Evolutionary conservation across 1,284 basidiomycete genomes (phyloP), one percentile per base, ranked within the genome.

Genomic region (Fomitopsis schrenkii): DNA sequence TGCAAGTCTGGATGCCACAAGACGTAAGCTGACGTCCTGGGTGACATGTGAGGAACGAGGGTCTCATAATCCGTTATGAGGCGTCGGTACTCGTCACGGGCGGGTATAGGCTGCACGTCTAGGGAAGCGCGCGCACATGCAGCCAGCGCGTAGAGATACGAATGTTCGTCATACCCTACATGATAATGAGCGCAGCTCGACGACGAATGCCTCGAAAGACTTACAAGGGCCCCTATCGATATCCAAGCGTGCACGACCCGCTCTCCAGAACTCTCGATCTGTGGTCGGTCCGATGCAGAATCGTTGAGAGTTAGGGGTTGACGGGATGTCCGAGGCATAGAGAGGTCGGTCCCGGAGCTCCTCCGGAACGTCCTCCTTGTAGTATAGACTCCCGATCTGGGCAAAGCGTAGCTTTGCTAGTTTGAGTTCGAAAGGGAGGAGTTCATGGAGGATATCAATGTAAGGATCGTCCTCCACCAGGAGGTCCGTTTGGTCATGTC

Each of bases 351-450:
- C 52, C 7, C 68, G 67, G 41, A 73, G 64, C 33, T 63, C 60
- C 10, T 65, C 50, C 19, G 59, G 53, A 12, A 76, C 70, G 64
- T 78, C 76, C 28, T 74, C 68, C 63, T 70, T 71, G 65, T 72
- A 77, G 62, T 74, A 78, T 15, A 78, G 66, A 58, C 73, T 75
- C 22, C 77, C 76, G 33, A 73, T 67, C 45, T 72, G 73, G 1
- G 73, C 69, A 61, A 76, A 77, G 26, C 30, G 46, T 15, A 30
- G 5, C 28, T 28, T 48, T 12, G 19, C 46, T 30, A 28, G 15
- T 19, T 10, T 9, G 5, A 2, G 6, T 33, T 58, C 33, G 22
- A 41, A n/a, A 15, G 26, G 36, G 15, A 53, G 46, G 15, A 52
- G 35, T 5, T 12, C 17, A 5, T 10, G 22, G 22, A 48, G 46